Conservation (phyloP, 2,329 filamentous ascomycete species). For the Botrytis tulipae region DNA sequence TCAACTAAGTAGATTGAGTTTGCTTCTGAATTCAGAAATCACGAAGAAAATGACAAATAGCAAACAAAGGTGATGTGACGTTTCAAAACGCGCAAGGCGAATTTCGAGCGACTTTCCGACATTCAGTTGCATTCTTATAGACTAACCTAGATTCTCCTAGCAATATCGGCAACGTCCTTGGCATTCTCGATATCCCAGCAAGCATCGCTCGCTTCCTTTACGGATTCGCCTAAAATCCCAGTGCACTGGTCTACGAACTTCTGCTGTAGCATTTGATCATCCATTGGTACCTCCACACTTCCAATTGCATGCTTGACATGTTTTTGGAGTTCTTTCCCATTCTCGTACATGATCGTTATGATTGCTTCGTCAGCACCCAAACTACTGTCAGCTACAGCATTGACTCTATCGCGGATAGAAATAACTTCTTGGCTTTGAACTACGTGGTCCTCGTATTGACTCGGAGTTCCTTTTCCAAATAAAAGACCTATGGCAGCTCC, state of each 20-base stretch:
- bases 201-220: slow-evolving; percentile 39
- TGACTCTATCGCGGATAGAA: slow-evolving; percentile 46
- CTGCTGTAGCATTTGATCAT: slow-evolving; percentile 44
- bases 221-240: slow-evolving; percentile 43
- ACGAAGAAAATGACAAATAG: not conserved
- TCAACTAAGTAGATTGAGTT: not conserved
- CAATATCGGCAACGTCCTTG: slow-evolving; percentile 32
- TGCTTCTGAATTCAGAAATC: not conserved
- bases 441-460: slow-evolving; percentile 49
- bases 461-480: slow-evolving; percentile 51
- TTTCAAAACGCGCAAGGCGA: not conserved
- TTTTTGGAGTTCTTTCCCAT: slow-evolving; percentile 43
- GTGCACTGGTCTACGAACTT: slow-evolving; percentile 52
- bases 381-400: slow-evolving; percentile 43
- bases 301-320: slow-evolving; percentile 51
- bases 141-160: slow-evolving; percentile 10
- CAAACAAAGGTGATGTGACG: not conserved
- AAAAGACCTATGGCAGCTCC: slow-evolving; percentile 51
- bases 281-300: slow-evolving; percentile 49
- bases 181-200: slow-evolving; percentile 40
- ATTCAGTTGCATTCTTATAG: not conserved
- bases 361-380: slow-evolving; percentile 45
- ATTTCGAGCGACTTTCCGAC: not conserved
- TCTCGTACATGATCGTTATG: slow-evolving; percentile 41
- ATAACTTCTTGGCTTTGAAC: slow-evolving; percentile 46